Percentiles rank a stretch among this genome's conserved stretches.
Evolutionary conservation across 192 early-diverging fungal species (phyloP).

Genomic region (Chytriomyces sp.): DNA sequence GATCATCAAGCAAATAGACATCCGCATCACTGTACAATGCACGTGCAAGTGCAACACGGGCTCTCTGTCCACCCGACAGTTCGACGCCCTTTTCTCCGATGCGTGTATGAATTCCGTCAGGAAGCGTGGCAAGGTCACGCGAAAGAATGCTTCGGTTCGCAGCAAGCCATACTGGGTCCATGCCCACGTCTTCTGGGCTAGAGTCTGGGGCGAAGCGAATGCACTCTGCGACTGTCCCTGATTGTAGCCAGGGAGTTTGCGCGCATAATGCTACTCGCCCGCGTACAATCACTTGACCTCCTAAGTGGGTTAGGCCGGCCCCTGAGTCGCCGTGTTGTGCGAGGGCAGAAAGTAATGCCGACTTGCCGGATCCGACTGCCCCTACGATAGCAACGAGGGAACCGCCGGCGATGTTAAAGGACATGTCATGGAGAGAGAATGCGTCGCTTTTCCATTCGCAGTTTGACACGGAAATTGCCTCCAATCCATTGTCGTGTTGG

Average conservation of each 20-base stretch:
- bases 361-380: conserved; percentile 74
- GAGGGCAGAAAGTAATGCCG: conserved; percentile 72
- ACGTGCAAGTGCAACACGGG: conserved; percentile 61
- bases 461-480: too few species aligned
- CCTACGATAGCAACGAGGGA: conserved; percentile 74
- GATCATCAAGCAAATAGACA: conserved; percentile 72
- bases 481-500: too few species aligned
- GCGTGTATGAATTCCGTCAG: conserved; percentile 38
- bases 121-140: conserved; percentile 35
- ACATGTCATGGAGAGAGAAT: conserved; percentile 68
- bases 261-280: conserved; percentile 67
- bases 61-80: conserved; percentile 53
- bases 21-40: conserved; percentile 68
- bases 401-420: conserved; percentile 52
- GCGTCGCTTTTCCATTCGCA: not conserved
- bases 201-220: conserved; percentile 75
- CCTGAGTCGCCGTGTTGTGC: conserved; percentile 41
- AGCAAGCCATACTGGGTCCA: not conserved
- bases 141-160: not conserved
- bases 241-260: conserved; percentile 78
- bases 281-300: conserved; percentile 52
- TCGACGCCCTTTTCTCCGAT: conserved; percentile 47
- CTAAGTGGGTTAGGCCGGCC: conserved; percentile 64
- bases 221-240: conserved; percentile 78
- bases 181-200: not conserved